These are phyloP conservation scores for Sarcomyxa edulis DNA, from an alignment of 768 basidiomycete genomes.

Conservation along the genomic window DNA sequence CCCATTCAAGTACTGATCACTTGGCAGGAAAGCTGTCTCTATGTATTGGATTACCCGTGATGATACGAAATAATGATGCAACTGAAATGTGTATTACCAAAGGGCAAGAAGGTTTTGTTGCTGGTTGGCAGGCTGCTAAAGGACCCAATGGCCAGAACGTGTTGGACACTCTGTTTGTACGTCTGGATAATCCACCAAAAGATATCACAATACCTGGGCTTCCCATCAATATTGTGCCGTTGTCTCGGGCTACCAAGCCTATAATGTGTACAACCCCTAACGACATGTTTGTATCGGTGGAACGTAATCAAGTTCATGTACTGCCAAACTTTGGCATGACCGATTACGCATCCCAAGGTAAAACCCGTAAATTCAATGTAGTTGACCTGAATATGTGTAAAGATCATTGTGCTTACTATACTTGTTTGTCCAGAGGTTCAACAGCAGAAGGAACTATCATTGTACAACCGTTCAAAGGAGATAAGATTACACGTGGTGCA, in stretches of 20 bases:
- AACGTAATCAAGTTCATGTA: constrained; percentile 17
- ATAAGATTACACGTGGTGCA: constrained; percentile 18
- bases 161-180: constrained; percentile 9
- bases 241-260: constrained; percentile 3
- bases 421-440: constrained; percentile 13
- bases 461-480: constrained; percentile 17
- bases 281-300: constrained; percentile 8
- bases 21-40: constrained; percentile 22
- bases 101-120: constrained; percentile 23
- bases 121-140: constrained; percentile 16
- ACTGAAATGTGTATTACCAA: constrained; percentile 26
- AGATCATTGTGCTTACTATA: constrained; percentile 12
- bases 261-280: constrained; percentile 11
- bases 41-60: constrained; percentile 27
- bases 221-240: constrained; percentile 11
- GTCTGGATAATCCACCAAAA: constrained; percentile 8
- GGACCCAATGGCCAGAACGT: constrained; percentile 17
- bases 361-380: constrained; percentile 20
- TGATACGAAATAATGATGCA: constrained; percentile 25
- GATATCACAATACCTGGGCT: constrained; percentile 6
- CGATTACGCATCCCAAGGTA: constrained; percentile 23
- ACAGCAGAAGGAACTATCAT: constrained; percentile 23
- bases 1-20: constrained; percentile 17
- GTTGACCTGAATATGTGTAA: constrained; percentile 19
- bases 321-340: constrained; percentile 22